A percentile compares a stretch with the other conserved stretches of the same genome.
These are phyloP conservation scores for Rhododendron molle DNA, from an alignment of 148 eudicot species.

Conservation along the genomic window DNA sequence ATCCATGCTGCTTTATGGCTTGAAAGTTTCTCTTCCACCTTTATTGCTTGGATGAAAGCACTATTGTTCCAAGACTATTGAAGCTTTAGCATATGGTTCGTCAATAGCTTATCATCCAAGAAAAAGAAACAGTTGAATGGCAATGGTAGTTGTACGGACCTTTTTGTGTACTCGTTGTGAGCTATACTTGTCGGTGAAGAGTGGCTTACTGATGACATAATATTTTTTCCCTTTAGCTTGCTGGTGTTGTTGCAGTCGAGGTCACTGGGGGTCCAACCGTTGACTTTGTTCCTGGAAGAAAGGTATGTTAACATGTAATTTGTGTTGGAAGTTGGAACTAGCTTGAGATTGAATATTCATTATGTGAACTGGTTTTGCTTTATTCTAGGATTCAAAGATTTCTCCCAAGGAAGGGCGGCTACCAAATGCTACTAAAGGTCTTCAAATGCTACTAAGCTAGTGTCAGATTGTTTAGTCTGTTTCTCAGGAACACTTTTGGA, in stretches of 20 bases:
- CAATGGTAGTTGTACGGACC: not conserved
- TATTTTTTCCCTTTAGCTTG: conserved; percentile 53
- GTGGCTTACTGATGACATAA: conserved; percentile 1
- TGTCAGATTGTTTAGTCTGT: conserved; percentile 62
- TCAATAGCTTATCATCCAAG: not conserved
- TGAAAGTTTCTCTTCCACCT: not conserved
- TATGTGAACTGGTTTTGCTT: conserved; percentile 12
- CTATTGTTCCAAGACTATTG: not conserved
- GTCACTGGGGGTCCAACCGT: conserved; percentile 89
- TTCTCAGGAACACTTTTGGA: conserved; percentile 34
- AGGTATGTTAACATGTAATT: conserved; percentile 39
- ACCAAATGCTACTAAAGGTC: conserved; percentile 92
- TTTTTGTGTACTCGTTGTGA: not conserved
- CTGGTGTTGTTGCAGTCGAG: conserved; percentile 97
- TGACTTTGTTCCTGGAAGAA: conserved; percentile 87
- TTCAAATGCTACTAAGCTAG: conserved; percentile 11
- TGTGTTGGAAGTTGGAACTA: conserved; percentile 10
- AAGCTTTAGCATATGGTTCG: not conserved
- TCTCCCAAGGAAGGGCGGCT: conserved; percentile 88
- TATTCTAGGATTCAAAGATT: conserved; percentile 68
- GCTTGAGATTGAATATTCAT: not conserved
- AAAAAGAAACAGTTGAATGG: not conserved
- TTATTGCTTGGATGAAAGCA: not conserved
- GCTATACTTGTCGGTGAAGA: not conserved
- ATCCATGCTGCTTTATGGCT: not conserved